Base-by-base conservation (phyloP, 805 yeast genomes). In the Saccharomycopsis sp. region DNA sequence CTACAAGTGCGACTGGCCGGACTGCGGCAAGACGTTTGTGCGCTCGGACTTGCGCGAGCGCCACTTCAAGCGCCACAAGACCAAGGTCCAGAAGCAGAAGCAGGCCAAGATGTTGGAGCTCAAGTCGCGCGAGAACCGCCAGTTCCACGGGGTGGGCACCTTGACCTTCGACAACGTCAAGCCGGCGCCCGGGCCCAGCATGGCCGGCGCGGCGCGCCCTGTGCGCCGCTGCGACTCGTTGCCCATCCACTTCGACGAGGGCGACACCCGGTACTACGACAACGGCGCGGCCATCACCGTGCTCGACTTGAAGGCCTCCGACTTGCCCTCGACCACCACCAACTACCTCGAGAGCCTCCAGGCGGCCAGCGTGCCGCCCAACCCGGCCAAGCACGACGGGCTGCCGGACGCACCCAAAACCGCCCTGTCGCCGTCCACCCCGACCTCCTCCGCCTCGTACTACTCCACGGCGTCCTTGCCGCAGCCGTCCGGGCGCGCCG, bases 21-120 rank as follows among this genome's bases (percentile, higher is more conserved):
- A 71, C 2, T 84, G 90, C 66, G 72, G 75, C 1, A 82, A 81
- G 67, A 79, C 84, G 0, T 84, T 84, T 72, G 89, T 84, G 0
- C 69, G 90, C 47, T 77, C 75, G 57, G 90, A 84, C 65, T 69
- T 84, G 51, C 72, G 76, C 24, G 71, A 68, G 4, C 63, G 87
- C 68, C 76, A 82, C 65, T 59, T 69, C 63, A 66, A 72, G 71
- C 57, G 84, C 62, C 74, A 80, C 65, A 75, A 73, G 52, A 63
- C 62, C n/a, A 61, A 70, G 34, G 63, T 64, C 52, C 52, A 65
- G 40, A 69, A 66, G 54, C 67, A 64, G 34, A 67, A 67, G 54
- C 66, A 62, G 37, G 44, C 18, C 41, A 44, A 55, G 53, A 24
- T 50, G n/a, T 37, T 58, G 21, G 61, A 59, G 34, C 66, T 67